Base-by-base conservation (phyloP, 768 basidiomycete species). In the Crepidotus variabilis region DNA sequence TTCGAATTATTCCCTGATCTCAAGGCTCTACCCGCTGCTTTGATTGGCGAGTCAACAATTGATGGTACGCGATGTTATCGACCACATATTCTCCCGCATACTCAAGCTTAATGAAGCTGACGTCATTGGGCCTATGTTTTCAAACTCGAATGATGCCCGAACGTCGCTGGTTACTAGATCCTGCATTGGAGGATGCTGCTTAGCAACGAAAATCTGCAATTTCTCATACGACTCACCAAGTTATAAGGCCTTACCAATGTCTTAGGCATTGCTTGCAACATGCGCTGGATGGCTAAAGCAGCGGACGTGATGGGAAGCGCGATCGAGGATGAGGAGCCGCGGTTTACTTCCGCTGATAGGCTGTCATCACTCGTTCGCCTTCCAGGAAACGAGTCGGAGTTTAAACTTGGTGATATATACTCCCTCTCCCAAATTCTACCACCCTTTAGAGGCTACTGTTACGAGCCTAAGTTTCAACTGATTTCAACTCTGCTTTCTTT, bases 1-100 rank as follows among this genome's bases (percentile, higher is more conserved):
- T 28, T 28, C 28, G 28, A 28, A 28, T 28, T 9, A 13, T 46
- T 18, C 24, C 52, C 52, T 16, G 18, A n/a, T 18, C 52, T 54
- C 22, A 32, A 36, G n/a, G 13, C 22, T n/a, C 55, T 64, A n/a
- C 63, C 63, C 2, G 57, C 63, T 0, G 58, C 58, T 55, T 56
- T 54, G 34, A 60, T 62, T n/a, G 59, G 62, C 32, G 61, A 64
- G 45, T 64, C 59, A 7, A 64, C 53, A n/a, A 28, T 64, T 1
- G 61, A 60, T 2, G 61, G 63, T n/a, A 64, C 61, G 0, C 8
- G 9, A 49, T 6, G 63, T 64, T 3, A 8, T 64, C 3, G 39
- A 57, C 14, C 53, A 51, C 1, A 60, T 64, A n/a, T 1, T 52
- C 28, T 34, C 23, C 0, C 14, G 51, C 4, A 50, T 52, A 5